Base-by-base conservation (phyloP, 805 yeast species). In the Starmerella stellata region DNA sequence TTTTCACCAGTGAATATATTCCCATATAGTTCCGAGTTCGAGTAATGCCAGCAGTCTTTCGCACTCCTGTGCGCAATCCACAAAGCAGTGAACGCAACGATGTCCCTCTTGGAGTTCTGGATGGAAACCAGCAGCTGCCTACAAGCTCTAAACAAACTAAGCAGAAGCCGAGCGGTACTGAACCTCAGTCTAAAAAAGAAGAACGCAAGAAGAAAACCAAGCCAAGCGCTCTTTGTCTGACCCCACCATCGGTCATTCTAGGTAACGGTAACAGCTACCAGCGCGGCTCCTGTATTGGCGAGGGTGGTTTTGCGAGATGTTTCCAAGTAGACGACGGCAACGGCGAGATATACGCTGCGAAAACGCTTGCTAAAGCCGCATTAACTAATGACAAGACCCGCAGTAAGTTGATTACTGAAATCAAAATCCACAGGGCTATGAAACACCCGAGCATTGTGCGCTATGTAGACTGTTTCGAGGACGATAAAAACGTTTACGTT, bases 231-330 rank as follows among this genome's bases (percentile, higher is more conserved):
- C 66, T 90, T 38, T 90, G 98, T 60, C 81, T 82, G 59, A 90
- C 98, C 2, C 98, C 98, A 2, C 98, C 98, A 27, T 78, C 93
- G 15, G 68, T 85, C 47, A 92, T 90, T 48, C 70, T 87, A 49
- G 81, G 90, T 32, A 68, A 70, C 42, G 95, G 95, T 33, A 72
- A 80, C 54, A 92, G 83, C 50, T 90, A 79, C 59, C 81, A 78
- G 46, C 71, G 96, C 55, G 96, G 96, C 1, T 67, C 67, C 43
- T 85, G 83, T 52, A 65, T 90, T 27, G 98, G 98, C 28, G 96
- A 87, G 62, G 99, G 99, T 44, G 99, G 99, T 0, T 90, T 90
- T 65, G 99, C 98, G 15, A 73, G 96, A 54, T 90, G 99, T 56
- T 90, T 90, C 62, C 95, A 90, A 58, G 90, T 90, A 67, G 81